Evolutionary conservation across 192 early-diverging fungal genomes (phyloP).

Genomic region (Gamsiella multidivaricata): DNA sequence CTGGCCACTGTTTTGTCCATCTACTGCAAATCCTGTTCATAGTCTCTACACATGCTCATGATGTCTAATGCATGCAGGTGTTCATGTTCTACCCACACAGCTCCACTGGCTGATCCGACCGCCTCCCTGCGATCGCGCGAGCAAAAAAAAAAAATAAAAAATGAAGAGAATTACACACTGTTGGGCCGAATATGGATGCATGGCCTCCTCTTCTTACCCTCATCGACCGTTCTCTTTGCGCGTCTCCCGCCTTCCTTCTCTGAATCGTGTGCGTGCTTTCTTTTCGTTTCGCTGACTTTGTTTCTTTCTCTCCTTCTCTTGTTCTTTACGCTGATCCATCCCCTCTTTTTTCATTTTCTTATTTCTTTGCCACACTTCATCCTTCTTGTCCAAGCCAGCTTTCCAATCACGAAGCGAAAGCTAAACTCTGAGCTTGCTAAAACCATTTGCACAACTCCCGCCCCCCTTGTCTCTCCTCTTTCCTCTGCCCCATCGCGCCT

Average conservation of each 20-base stretch:
- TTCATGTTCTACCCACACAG: too few species aligned
- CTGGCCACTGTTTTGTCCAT: neutral
- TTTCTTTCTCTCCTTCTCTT: neutral
- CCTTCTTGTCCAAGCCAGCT: neutral
- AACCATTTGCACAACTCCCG: too few species aligned
- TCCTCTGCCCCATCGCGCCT: neutral
- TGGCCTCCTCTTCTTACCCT: neutral
- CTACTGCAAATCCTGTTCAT: too few species aligned
- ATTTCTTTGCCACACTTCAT: neutral
- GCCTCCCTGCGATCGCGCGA: neutral
- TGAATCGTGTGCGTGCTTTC: neutral
- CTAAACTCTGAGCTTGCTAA: too few species aligned
- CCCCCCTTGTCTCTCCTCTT: neutral
- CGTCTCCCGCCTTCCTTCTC: neutral
- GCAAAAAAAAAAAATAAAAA: neutral
- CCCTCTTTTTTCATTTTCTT: neutral
- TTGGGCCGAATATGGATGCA: conserved; percentile 27
- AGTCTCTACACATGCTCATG: neutral
- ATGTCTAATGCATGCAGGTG: neutral
- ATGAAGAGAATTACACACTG: neutral
- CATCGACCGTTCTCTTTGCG: neutral
- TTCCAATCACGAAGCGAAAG: too few species aligned
- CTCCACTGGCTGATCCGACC: too few species aligned
- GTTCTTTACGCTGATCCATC: neutral
- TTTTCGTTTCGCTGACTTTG: neutral